Percentiles rank a stretch among this genome's conserved stretches.
Conservation (phyloP, 2,329 filamentous ascomycete species). For the Epichloe sylvatica region DNA sequence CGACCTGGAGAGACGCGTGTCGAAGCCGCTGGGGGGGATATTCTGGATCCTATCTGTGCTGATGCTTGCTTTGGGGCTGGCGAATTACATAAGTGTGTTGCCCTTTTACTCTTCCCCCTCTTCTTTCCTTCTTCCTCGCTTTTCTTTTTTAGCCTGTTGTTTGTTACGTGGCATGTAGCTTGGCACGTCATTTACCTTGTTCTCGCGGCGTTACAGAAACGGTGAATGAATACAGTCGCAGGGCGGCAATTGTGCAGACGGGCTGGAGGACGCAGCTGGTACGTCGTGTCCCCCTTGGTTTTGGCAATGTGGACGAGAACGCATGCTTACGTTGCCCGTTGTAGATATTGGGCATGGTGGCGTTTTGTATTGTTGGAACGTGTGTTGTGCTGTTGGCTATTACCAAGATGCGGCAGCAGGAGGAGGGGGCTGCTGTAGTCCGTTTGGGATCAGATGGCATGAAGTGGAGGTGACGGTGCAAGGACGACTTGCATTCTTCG, state of each 20-base stretch:
- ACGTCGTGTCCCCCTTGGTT: slow-evolving; percentile 17
- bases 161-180: not conserved
- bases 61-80: slow-evolving; percentile 64
- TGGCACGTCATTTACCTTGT: accelerated
- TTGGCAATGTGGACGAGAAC: not conserved
- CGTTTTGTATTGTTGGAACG: slow-evolving; percentile 48
- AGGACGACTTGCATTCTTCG: too few species aligned
- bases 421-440: too few species aligned
- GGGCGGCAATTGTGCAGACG: slow-evolving; percentile 73
- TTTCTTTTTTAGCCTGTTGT: not conserved
- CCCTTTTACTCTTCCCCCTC: not conserved
- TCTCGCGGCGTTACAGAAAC: slow-evolving; percentile 31
- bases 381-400: slow-evolving; percentile 49
- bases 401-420: slow-evolving; percentile 13
- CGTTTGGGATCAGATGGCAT: too few species aligned
- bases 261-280: slow-evolving; percentile 88
- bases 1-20: slow-evolving; percentile 57
- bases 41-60: slow-evolving; percentile 74
- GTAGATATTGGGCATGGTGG: slow-evolving; percentile 48
- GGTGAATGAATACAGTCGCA: slow-evolving; percentile 65
- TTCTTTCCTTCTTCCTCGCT: too few species aligned
- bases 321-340: too few species aligned
- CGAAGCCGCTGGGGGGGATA: slow-evolving; percentile 68
- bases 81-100: slow-evolving; percentile 62
- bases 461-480: too few species aligned